Evolutionary conservation across 192 early-diverging fungal genomes (phyloP).

Genomic region (Coemansia sp.): DNA sequence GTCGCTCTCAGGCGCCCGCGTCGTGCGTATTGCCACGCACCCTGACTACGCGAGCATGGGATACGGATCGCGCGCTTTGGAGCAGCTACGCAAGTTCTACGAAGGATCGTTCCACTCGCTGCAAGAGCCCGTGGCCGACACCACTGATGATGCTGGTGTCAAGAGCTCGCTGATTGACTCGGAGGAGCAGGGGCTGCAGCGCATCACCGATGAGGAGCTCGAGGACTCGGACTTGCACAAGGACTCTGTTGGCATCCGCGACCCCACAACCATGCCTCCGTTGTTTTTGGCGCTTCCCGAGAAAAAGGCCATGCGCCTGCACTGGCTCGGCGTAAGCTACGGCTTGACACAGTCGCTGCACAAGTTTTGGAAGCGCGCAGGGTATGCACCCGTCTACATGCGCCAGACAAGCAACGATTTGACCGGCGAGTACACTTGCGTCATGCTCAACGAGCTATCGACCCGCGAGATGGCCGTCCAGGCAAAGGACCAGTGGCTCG

Average conservation of each 20-base stretch:
- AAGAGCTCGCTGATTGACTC: conserved; percentile 55
- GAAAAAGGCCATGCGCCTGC: conserved; percentile 72
- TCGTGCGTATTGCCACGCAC: conserved; percentile 97
- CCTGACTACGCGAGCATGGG: conserved; percentile 98
- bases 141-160: conserved; percentile 47
- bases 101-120: conserved; percentile 74
- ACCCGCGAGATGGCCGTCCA: conserved; percentile 51
- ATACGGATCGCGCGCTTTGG: conserved; percentile 88
- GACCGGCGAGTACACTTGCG: conserved; percentile 97
- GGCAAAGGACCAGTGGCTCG: conserved; percentile 72
- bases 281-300: conserved; percentile 84
- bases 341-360: conserved; percentile 86
- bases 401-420: conserved; percentile 96
- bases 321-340: conserved; percentile 96
- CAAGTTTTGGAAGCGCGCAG: conserved; percentile 95
- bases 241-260: conserved; percentile 82
- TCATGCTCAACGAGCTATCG: conserved; percentile 87
- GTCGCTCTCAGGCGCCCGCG: conserved; percentile 86
- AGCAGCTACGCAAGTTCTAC: conserved; percentile 86
- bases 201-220: conserved; percentile 62
- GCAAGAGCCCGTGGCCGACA: conserved; percentile 27
- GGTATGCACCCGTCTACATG: conserved; percentile 90
- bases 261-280: conserved; percentile 90
- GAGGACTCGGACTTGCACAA: conserved; percentile 59
- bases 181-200: conserved; percentile 56